These are phyloP conservation scores for Aspergillus sclerotioniger DNA, from an alignment of 495 filamentous ascomycete species.

Conservation along the genomic window DNA sequence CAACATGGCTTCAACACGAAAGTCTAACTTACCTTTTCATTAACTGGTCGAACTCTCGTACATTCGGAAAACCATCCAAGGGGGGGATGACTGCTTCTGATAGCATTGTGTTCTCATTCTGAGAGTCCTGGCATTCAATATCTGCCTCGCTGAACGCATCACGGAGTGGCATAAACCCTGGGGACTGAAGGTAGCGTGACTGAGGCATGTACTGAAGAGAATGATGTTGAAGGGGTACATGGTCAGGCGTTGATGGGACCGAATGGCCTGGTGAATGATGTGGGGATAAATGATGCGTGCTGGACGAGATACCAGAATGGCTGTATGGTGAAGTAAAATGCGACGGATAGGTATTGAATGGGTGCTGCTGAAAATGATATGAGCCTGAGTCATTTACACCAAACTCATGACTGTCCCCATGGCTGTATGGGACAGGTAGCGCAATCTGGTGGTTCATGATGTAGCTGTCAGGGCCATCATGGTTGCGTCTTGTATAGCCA, in stretches of 20 bases:
- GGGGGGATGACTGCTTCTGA: slow-evolving; percentile 45
- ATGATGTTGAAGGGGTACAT: slow-evolving; percentile 32
- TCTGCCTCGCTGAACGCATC: slow-evolving; percentile 37
- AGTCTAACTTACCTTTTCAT: slow-evolving; percentile 45
- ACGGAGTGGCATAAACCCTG: slow-evolving; percentile 36
- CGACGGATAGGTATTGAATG: slow-evolving; percentile 35
- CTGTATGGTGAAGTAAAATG: slow-evolving; percentile 37
- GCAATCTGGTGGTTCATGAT: slow-evolving; percentile 38
- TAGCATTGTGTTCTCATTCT: slow-evolving; percentile 41
- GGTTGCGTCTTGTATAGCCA: slow-evolving; percentile 36
- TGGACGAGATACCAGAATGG: slow-evolving; percentile 31
- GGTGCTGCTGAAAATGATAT: slow-evolving; percentile 37
- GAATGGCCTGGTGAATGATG: slow-evolving; percentile 37
- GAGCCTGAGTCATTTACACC: slow-evolving; percentile 29
- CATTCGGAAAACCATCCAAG: slow-evolving; percentile 52
- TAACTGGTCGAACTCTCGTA: slow-evolving; percentile 51
- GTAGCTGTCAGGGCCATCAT: slow-evolving; percentile 38
- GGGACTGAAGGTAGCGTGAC: slow-evolving; percentile 35
- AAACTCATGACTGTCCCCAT: slow-evolving; percentile 35
- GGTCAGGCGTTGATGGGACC: slow-evolving; percentile 32
- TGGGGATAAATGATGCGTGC: slow-evolving; percentile 28
- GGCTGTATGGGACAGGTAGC: slow-evolving; percentile 33
- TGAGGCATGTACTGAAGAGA: slow-evolving; percentile 35
- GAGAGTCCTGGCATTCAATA: slow-evolving; percentile 46
- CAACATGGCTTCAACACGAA: not conserved